phyloP scores from a whole-genome alignment of 164 flowering plant species.

The Euptelea pleiosperma region DNA sequence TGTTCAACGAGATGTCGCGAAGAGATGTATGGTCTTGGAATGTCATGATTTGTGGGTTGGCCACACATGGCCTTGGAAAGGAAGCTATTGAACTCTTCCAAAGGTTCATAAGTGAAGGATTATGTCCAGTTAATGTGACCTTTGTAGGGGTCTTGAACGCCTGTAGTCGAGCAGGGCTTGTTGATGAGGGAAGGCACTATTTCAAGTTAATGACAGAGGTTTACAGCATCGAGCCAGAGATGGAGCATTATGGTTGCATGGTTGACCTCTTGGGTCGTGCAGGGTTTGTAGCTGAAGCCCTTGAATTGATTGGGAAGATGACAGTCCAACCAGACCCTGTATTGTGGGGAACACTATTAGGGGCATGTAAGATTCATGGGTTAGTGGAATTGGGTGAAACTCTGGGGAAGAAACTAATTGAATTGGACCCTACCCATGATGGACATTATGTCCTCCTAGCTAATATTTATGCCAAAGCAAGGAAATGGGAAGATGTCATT shows the following conservation, averaged over 20 bases:
- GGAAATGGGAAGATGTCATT: slow-evolving; percentile 64
- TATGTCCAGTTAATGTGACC: slow-evolving; percentile 37
- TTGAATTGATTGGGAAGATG: slow-evolving; percentile 37
- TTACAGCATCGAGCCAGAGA: slow-evolving; percentile 40
- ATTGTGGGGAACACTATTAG: slow-evolving; percentile 47
- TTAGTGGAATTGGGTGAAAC: slow-evolving; percentile 41
- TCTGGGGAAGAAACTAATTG: slow-evolving; percentile 38
- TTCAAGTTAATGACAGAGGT: slow-evolving; percentile 38
- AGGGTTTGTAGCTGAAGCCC: slow-evolving; percentile 42
- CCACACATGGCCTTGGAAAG: slow-evolving; percentile 38
- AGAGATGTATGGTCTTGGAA: slow-evolving; percentile 44
- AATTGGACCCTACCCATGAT: slow-evolving; percentile 42
- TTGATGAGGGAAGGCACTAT: slow-evolving; percentile 36
- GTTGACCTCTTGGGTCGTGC: slow-evolving; percentile 58
- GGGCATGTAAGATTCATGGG: slow-evolving; percentile 47
- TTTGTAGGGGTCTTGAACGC: slow-evolving; percentile 48
- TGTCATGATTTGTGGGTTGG: slow-evolving; percentile 53
- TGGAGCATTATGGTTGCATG: slow-evolving; percentile 66
- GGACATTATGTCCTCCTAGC: slow-evolving; percentile 53
- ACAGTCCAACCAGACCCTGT: slow-evolving; percentile 39
- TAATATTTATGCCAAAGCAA: slow-evolving; percentile 53
- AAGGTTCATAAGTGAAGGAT: slow-evolving; percentile 26
- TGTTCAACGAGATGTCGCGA: slow-evolving; percentile 34
- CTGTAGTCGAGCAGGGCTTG: slow-evolving; percentile 48
- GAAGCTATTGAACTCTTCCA: slow-evolving; percentile 42